Percentiles rank a stretch among this genome's conserved stretches.
Conservation (phyloP, 2,329 filamentous ascomycete genomes). For the Torrubiella hemipterigena region DNA sequence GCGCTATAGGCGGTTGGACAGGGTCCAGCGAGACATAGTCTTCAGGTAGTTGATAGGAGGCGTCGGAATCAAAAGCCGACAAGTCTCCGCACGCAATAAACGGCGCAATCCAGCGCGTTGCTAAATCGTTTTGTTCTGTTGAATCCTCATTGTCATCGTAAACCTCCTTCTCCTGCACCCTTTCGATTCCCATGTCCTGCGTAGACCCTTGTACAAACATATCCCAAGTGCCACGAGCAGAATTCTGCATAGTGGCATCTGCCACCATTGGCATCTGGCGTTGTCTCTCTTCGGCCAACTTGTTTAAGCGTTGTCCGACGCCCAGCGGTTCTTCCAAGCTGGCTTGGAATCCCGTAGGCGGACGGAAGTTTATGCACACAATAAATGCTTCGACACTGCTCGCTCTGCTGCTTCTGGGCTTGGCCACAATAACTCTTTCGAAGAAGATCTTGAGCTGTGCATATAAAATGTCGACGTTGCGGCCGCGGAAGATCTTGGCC, state of each 20-base stretch:
- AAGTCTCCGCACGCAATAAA: conserved; percentile 97
- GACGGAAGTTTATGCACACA: conserved; percentile 81
- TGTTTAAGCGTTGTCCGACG: conserved; percentile 41
- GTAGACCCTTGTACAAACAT: conserved; percentile 3
- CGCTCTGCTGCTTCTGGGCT: conserved; percentile 86
- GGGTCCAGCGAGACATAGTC: conserved; percentile 81
- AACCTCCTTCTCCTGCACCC: conserved; percentile 34
- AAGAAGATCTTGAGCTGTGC: conserved; percentile 92
- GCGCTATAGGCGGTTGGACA: conserved; percentile 88
- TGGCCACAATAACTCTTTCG: conserved; percentile 73
- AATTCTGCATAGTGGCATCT: conserved; percentile 32
- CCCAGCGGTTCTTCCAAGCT: conserved; percentile 67
- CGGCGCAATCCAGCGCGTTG: conserved; percentile 74
- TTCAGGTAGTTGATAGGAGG: conserved; percentile 80
- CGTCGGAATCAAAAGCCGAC: conserved; percentile 89
- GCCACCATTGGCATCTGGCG: conserved; percentile 27
- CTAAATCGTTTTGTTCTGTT: conserved; percentile 12
- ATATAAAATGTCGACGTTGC: conserved; percentile 91
- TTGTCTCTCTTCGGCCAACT: conserved; percentile 33
- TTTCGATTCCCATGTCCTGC: conserved; percentile 15
- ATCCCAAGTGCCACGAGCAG: conserved; percentile 31
- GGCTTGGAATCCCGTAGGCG: conserved; percentile 63
- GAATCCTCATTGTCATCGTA: conserved; percentile 29
- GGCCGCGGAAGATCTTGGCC: conserved; percentile 91
- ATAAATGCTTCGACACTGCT: conserved; percentile 97